Conservation (phyloP, 805 yeast species). For the Maudiozyma bulderi region DNA sequence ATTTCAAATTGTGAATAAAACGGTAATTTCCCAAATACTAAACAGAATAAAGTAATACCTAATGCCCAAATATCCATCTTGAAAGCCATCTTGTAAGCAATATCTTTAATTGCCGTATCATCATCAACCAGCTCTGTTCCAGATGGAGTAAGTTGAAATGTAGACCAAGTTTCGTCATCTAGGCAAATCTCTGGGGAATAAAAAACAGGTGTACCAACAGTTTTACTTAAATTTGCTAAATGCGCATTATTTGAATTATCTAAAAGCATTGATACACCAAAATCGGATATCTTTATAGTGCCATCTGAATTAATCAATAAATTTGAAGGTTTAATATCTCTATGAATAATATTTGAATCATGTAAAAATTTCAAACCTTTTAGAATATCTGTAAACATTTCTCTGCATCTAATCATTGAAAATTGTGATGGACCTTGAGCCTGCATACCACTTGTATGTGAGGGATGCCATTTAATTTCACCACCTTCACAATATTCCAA, state of each 20-base stretch:
- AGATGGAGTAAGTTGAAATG: conserved; percentile 5
- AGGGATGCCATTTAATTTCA: conserved; percentile 63
- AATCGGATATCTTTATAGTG: conserved; percentile 86
- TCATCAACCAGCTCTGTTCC: too few species aligned
- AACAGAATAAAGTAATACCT: conserved; percentile 84
- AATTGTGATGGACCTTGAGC: conserved; percentile 54
- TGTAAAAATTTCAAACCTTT: conserved; percentile 87
- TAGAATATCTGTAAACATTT: conserved; percentile 72
- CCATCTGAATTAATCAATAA: conserved; percentile 60
- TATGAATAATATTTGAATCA: conserved; percentile 80
- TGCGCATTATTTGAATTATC: conserved; percentile 22
- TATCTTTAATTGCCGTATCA: conserved; percentile 26
- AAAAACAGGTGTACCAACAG: conserved; percentile 97
- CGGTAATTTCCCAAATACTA: conserved; percentile 81
- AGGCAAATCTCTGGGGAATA: conserved; percentile 88
- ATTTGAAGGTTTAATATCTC: conserved; percentile 95
- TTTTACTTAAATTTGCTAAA: conserved; percentile 82
- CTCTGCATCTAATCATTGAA: conserved; percentile 55
- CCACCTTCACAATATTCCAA: conserved; percentile 86
- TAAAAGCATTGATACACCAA: conserved; percentile 70
- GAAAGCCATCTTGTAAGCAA: conserved; percentile 39
- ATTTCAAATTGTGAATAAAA: conserved; percentile 74
- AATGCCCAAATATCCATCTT: conserved; percentile 97
- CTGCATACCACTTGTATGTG: conserved; percentile 31
- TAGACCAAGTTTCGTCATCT: conserved; percentile 30